A percentile compares a stretch with the other conserved stretches of the same genome.
Conservation (phyloP, 495 filamentous ascomycete species). For the Amniculicola lignicola region DNA sequence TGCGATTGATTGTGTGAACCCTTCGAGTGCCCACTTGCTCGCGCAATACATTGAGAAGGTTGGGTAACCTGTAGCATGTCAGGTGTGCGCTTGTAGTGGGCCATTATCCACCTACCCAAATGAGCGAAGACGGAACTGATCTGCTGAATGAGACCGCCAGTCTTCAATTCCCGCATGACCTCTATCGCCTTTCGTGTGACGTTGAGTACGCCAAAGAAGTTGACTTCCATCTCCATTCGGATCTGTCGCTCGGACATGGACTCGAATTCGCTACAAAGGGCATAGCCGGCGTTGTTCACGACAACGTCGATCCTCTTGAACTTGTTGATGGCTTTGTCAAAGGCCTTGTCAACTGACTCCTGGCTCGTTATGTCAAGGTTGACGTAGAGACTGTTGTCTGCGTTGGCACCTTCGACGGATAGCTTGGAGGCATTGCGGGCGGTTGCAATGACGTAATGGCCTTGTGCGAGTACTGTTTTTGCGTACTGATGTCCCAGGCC, state of each 20-base stretch:
- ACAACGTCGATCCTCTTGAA: conserved; percentile 43
- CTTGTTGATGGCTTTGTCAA: conserved; percentile 38
- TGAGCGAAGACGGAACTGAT: conserved; percentile 48
- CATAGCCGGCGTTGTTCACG: conserved; percentile 43
- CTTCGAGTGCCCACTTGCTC: conserved; percentile 45
- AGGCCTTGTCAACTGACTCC: conserved; percentile 36
- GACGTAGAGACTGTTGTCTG: conserved; percentile 27
- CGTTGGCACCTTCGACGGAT: conserved; percentile 22
- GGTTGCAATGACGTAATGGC: conserved; percentile 43
- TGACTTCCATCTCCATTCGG: conserved; percentile 42
- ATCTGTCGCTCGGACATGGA: conserved; percentile 37
- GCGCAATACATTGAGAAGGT: conserved; percentile 44
- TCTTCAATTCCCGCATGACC: conserved; percentile 44
- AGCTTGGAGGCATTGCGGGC: conserved; percentile 38
- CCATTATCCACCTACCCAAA: conserved; percentile 31
- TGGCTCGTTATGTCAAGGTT: conserved; percentile 39
- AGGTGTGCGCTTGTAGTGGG: not conserved
- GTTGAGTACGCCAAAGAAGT: conserved; percentile 42
- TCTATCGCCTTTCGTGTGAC: conserved; percentile 47
- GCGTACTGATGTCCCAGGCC: conserved; percentile 42
- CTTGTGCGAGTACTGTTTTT: conserved; percentile 35
- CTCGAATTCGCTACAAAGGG: conserved; percentile 41
- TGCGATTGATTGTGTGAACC: conserved; percentile 40
- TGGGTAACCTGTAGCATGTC: conserved; percentile 33
- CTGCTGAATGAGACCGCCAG: conserved; percentile 47